Evolutionary conservation across 2,329 filamentous ascomycete genomes (phyloP), one percentile per base, ranked within the genome.

Genomic region (Verruconis gallopava): DNA sequence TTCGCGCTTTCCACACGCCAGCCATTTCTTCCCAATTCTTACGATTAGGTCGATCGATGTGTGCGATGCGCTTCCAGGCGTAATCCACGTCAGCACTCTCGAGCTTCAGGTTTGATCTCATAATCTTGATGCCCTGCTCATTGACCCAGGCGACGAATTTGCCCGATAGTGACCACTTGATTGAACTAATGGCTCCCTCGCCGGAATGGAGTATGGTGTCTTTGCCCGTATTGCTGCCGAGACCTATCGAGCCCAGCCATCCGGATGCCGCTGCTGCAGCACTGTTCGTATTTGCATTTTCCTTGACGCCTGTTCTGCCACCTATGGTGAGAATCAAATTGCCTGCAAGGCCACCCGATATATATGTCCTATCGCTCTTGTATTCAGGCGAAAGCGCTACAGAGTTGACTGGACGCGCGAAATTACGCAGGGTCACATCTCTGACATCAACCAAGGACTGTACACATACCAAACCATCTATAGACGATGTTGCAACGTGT

Each of bases 21-120:
- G 88, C 88, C 88, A 98, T 95, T 33, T 93, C 86, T 50, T 95
- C 85, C 85, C 91, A 96, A 43, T 81, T 79, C 5, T 81, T 77
- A 4, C 81, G 82, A 9, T 30, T 30, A 2, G 91, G 91, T 34
- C 86, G 76, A 55, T 93, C 86, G 46, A 93, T 80, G 56, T 96
- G 89, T 18, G 85, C 88, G 48, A 98, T 85, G 6, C 89, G 75
- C 60, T 91, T 93, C 93, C 93, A 98, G 2, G 88, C 85, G 49
- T 81, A 79, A 13, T 95, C 88, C 2, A 72, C 66, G 53, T 93
- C 81, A 11, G 72, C 71, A 47, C 69, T 77, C 4, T 93, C 85
- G 4, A 95, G 69, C 50, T 88, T 77, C 15, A 93, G 56, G 56
- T 91, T 85, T 3, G 85, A 85, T 28, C 91, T 77, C 88, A 96